A percentile compares a stretch with the other conserved stretches of the same genome.
These are phyloP conservation scores for Mortierella sp. DNA, from an alignment of 371 early-diverging fungal genomes.

Conservation along the genomic window DNA sequence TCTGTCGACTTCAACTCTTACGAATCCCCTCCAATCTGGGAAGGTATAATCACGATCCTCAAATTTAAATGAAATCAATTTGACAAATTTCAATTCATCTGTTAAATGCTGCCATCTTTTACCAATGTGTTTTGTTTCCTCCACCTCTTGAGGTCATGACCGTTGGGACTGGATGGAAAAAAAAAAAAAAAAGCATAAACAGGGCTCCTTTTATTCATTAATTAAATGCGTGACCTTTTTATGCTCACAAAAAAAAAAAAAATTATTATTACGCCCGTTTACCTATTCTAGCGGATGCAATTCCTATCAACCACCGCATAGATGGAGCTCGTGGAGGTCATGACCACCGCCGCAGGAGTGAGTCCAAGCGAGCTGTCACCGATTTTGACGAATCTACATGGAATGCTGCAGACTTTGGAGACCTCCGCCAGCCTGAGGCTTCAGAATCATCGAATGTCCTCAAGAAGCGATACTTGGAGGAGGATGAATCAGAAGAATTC, in stretches of 20 bases:
- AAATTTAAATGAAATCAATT: not conserved
- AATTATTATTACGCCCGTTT: not conserved
- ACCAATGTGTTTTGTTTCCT: not conserved
- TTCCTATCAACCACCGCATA: conserved; percentile 31
- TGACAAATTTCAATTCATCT: no score
- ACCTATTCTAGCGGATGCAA: not conserved
- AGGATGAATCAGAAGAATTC: conserved; percentile 12
- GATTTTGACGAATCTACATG: conserved; percentile 14
- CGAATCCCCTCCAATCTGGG: conserved; percentile 50
- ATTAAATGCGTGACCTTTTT: no score
- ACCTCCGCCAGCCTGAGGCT: no score
- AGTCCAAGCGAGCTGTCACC: conserved; percentile 27
- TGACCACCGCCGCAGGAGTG: conserved; percentile 15
- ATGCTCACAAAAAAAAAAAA: no score
- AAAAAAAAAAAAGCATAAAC: no score
- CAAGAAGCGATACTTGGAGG: conserved; percentile 14
- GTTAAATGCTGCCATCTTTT: no score
- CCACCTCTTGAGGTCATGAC: not conserved
- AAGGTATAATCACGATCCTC: conserved; percentile 16
- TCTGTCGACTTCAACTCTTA: conserved; percentile 15
- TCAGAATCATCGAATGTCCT: not conserved
- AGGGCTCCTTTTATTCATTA: no score
- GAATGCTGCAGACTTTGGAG: conserved; percentile 18
- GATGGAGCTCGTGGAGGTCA: conserved; percentile 39
- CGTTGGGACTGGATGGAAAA: no score